Conservation (phyloP, 179 eudicot species). For the Spergularia azorica region DNA sequence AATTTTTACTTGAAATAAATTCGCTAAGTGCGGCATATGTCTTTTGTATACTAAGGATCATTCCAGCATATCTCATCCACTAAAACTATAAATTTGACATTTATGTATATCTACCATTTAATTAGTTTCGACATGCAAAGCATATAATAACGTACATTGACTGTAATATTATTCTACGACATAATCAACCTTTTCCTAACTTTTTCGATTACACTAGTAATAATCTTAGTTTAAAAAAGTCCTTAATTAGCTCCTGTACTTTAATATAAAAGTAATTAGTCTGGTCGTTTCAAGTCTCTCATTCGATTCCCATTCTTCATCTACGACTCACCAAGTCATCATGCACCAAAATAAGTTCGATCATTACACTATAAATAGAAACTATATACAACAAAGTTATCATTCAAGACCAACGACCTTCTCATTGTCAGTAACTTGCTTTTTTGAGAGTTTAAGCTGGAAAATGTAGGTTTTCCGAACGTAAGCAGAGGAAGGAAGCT, state of each 20-base stretch:
- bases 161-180: background rate
- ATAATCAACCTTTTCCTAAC: background rate
- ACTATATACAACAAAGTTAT: no score
- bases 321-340: no score
- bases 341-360: no score
- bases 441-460: background rate
- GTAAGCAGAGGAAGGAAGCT: constrained; percentile 13
- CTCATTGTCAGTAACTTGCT: no score
- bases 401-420: no score
- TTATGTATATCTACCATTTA: background rate
- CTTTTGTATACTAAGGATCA: constrained; percentile 15
- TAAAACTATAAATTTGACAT: background rate
- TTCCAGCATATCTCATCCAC: constrained; percentile 11
- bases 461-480: background rate
- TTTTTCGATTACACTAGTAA: background rate
- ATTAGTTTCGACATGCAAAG: background rate
- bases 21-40: constrained; percentile 17
- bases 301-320: no score
- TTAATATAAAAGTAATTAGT: no score
- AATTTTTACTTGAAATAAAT: background rate
- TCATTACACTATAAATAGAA: no score
- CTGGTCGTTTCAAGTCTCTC: no score
- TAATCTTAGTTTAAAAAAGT: background rate
- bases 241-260: background rate
- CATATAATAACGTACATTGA: constrained; percentile 9